A percentile compares a stretch with the other conserved stretches of the same genome.
Evolutionary conservation across 2,329 filamentous ascomycete genomes (phyloP).

Genomic region (Shiraia sp.): DNA sequence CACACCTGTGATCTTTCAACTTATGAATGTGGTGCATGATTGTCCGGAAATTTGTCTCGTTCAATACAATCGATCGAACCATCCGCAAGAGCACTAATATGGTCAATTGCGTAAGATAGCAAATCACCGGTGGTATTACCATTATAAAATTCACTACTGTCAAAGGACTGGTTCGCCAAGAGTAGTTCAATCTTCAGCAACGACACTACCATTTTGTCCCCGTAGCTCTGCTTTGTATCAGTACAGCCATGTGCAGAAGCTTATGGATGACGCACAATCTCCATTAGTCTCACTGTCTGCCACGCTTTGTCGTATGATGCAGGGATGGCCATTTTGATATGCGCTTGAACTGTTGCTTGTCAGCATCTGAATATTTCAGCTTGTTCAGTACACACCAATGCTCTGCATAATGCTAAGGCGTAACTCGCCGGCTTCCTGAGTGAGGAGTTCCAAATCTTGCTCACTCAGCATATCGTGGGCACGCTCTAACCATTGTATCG

Average conservation of each 20-base stretch:
- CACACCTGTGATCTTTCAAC: conserved; percentile 53
- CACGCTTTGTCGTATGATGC: conserved; percentile 58
- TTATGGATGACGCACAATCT: conserved; percentile 45
- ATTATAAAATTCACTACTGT: conserved; percentile 47
- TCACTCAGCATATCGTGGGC: conserved; percentile 63
- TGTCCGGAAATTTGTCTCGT: conserved; percentile 65
- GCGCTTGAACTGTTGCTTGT: conserved; percentile 55
- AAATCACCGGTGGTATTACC: conserved; percentile 29
- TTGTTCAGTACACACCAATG: conserved; percentile 34
- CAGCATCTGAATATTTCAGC: conserved; percentile 1
- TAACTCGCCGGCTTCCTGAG: conserved; percentile 65
- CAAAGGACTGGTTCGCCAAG: conserved; percentile 44
- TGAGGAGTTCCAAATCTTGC: conserved; percentile 60
- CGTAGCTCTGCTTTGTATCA: conserved; percentile 52
- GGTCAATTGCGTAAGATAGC: conserved; percentile 10
- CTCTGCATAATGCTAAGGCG: conserved; percentile 67
- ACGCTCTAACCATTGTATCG: conserved; percentile 74
- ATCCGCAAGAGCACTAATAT: conserved; percentile 62
- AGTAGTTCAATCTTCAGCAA: conserved; percentile 72
- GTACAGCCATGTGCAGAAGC: background rate
- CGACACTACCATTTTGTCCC: conserved; percentile 66
- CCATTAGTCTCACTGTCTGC: conserved; percentile 63
- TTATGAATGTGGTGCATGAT: conserved; percentile 70
- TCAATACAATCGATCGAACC: conserved; percentile 62
- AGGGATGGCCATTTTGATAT: conserved; percentile 53